Evolutionary conservation across 805 yeast genomes (phyloP).

Genomic region (Lachancea sp.): DNA sequence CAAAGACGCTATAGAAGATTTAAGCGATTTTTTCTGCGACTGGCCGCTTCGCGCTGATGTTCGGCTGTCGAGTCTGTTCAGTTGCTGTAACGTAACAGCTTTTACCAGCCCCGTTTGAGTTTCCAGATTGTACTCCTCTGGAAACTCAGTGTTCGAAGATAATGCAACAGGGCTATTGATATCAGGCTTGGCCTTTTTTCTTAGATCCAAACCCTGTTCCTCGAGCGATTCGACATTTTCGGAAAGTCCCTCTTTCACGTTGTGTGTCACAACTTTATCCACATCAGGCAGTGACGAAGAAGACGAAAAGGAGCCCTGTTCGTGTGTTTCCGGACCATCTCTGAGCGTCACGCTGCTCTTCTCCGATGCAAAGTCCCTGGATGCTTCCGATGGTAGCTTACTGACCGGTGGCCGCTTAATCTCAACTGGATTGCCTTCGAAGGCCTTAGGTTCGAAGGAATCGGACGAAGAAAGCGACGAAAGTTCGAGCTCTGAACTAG

Average conservation of each 20-base stretch:
- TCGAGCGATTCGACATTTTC: conserved; percentile 23
- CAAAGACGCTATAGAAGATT: neutral
- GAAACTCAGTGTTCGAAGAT: conserved; percentile 36
- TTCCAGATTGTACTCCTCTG: conserved; percentile 62
- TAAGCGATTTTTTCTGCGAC: conserved; percentile 5
- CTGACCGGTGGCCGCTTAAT: neutral
- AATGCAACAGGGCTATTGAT: conserved; percentile 18
- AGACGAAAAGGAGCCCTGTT: neutral
- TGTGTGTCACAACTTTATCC: conserved; percentile 21
- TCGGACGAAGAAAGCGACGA: conserved; percentile 8
- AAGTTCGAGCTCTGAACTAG: conserved; percentile 7
- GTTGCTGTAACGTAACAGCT: conserved; percentile 44
- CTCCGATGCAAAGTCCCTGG: neutral
- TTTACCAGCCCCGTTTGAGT: conserved; percentile 63
- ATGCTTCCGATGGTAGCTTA: neutral
- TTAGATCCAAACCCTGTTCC: conserved; percentile 13
- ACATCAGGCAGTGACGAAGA: conserved; percentile 2
- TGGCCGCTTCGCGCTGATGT: conserved; percentile 8
- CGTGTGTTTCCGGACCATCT: conserved; percentile 11
- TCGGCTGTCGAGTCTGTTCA: conserved; percentile 39
- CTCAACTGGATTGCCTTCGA: conserved; percentile 5
- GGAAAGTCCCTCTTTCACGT: conserved; percentile 18
- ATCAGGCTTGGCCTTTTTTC: conserved; percentile 16
- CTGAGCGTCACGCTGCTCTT: conserved; percentile 15
- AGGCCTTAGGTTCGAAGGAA: conserved; percentile 8